Percentiles rank a stretch among this genome's conserved stretches.
These are phyloP conservation scores for Arxiozyma slooffiae DNA, from an alignment of 1,139 yeast species.

Conservation along the genomic window DNA sequence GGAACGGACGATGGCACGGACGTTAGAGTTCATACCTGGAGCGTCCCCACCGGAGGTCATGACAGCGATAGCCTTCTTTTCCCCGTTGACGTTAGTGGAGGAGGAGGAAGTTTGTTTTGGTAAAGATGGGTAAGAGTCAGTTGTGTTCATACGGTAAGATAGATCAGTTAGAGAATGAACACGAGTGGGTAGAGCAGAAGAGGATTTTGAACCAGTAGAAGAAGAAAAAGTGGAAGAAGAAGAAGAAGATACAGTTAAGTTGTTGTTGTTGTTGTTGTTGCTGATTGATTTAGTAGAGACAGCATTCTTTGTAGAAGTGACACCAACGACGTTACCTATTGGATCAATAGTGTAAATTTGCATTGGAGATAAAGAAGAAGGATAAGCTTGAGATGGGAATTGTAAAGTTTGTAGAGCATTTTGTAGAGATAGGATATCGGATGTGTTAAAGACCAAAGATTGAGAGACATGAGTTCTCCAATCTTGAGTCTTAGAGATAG, in stretches of 20 bases:
- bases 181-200: slow-evolving; percentile 21
- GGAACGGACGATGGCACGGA: slow-evolving; percentile 74
- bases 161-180: slow-evolving; percentile 24
- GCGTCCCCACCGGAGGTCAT: slow-evolving; percentile 98
- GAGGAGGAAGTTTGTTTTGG: slow-evolving; percentile 12
- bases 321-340: slow-evolving; percentile 53
- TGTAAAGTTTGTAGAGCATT: slow-evolving; percentile 21
- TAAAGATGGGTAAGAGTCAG: slow-evolving; percentile 16
- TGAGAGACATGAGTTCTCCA: slow-evolving; percentile 32
- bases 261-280: slow-evolving; percentile 7
- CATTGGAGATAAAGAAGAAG: slow-evolving; percentile 54
- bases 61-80: slow-evolving; percentile 52
- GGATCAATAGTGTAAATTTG: slow-evolving; percentile 55
- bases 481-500: slow-evolving; percentile 19
- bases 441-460: slow-evolving; percentile 30
- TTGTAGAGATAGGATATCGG: slow-evolving; percentile 24
- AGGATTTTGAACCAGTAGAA: slow-evolving; percentile 6
- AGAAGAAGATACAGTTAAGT: no score
- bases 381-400: slow-evolving; percentile 34
- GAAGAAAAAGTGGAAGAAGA: slow-evolving; percentile 5
- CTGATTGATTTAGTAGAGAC: slow-evolving; percentile 42
- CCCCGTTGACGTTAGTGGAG: neutral
- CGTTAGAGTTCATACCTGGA: slow-evolving; percentile 96
- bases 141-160: slow-evolving; percentile 15
- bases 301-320: slow-evolving; percentile 51